These are phyloP conservation scores for Chaetomium sp. DNA, from an alignment of 2,329 filamentous ascomycete species.

Conservation along the genomic window DNA sequence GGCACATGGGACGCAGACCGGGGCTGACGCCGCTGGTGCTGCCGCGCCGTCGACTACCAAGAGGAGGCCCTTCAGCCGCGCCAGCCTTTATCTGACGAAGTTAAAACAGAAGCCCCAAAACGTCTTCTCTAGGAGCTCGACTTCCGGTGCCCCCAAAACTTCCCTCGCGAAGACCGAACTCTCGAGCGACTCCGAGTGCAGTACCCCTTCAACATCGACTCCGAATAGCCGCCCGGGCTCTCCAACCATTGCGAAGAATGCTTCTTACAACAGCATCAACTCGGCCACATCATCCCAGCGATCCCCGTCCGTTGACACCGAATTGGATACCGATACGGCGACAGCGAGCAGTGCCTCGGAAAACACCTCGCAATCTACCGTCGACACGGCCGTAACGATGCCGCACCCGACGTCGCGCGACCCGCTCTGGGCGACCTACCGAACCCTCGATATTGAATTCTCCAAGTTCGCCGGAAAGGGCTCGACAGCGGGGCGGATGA, in stretches of 20 bases:
- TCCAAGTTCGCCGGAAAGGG: conserved; percentile 68
- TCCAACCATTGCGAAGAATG: conserved; percentile 24
- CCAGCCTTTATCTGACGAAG: conserved; percentile 54
- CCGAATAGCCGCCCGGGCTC: conserved; percentile 43
- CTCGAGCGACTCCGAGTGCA: conserved; percentile 36
- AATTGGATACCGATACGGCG: conserved; percentile 31
- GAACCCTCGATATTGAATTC: conserved; percentile 54
- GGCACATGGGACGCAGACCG: conserved; percentile 32
- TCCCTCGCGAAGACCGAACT: conserved; percentile 28
- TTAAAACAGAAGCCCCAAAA: conserved; percentile 52
- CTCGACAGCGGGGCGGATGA: conserved; percentile 65
- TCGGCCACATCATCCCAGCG: conserved; percentile 33
- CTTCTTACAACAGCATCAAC: conserved; percentile 28
- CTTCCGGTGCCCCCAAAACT: conserved; percentile 32
- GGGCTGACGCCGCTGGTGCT: conserved; percentile 35
- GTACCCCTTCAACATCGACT: conserved; percentile 46
- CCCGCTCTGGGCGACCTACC: conserved; percentile 58
- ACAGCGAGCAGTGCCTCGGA: conserved; percentile 38
- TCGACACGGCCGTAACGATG: conserved; percentile 52
- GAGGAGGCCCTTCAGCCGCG: conserved; percentile 47
- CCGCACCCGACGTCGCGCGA: conserved; percentile 49
- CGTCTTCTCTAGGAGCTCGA: conserved; percentile 46
- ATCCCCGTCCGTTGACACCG: conserved; percentile 34
- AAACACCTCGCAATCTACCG: conserved; percentile 41
- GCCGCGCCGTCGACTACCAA: conserved; percentile 37